Conservation (phyloP, 164 flowering plant species). For the Nelumbo lutea region DNA sequence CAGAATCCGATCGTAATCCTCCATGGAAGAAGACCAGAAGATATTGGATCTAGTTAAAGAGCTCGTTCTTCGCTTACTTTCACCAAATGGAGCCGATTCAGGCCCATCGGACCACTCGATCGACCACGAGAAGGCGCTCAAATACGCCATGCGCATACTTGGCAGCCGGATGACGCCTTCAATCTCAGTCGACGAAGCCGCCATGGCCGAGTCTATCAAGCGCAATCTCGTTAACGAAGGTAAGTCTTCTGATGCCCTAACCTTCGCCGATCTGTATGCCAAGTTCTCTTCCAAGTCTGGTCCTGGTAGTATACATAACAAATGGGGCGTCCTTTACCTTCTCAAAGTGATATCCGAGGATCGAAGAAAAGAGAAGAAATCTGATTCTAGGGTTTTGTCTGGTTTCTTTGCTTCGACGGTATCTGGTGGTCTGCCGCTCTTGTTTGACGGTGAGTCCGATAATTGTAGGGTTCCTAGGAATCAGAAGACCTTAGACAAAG, state of each 20-base stretch:
- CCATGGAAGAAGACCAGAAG: background rate
- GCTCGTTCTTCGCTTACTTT: slow-evolving; percentile 61
- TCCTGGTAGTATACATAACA: slow-evolving; percentile 61
- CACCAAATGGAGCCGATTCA: slow-evolving; percentile 13
- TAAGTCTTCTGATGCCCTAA: slow-evolving; percentile 78
- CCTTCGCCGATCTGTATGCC: slow-evolving; percentile 78
- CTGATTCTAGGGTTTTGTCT: slow-evolving; percentile 25
- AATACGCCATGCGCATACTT: slow-evolving; percentile 73
- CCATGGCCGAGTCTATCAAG: slow-evolving; percentile 90
- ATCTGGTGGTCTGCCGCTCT: slow-evolving; percentile 45
- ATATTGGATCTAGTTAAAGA: slow-evolving; percentile 69
- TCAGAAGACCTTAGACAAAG: slow-evolving; percentile 26
- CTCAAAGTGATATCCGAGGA: slow-evolving; percentile 78
- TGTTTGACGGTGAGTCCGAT: slow-evolving; percentile 25
- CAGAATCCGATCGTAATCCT: background rate
- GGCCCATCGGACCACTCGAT: slow-evolving; percentile 8
- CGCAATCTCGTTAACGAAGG: slow-evolving; percentile 80
- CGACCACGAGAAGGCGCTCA: slow-evolving; percentile 40
- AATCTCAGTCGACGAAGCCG: slow-evolving; percentile 63
- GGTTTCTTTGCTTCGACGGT: slow-evolving; percentile 25
- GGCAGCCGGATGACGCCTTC: slow-evolving; percentile 88
- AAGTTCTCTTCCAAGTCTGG: slow-evolving; percentile 69
- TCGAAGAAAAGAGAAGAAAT: slow-evolving; percentile 22
- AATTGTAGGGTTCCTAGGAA: slow-evolving; percentile 20
- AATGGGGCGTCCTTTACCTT: slow-evolving; percentile 84